A percentile compares a stretch with the other conserved stretches of the same genome.
phyloP scores from a whole-genome alignment of 2,329 filamentous ascomycete species.

The Cytospora piceicola region DNA sequence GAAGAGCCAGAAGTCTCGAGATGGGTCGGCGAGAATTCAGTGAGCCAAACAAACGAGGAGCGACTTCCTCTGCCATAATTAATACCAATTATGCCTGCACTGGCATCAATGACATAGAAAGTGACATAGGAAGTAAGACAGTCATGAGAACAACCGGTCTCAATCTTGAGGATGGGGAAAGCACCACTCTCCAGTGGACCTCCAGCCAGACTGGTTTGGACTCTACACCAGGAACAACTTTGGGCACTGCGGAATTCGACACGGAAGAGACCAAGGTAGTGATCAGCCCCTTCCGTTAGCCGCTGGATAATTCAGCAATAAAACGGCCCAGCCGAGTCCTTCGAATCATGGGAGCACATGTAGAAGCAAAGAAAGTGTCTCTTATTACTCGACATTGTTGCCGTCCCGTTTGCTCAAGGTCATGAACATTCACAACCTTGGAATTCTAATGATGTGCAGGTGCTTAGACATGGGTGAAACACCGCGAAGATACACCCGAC shows the following conservation, averaged over 20 bases:
- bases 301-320: too few species aligned
- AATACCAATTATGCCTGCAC: not conserved
- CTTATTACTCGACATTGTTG: too few species aligned
- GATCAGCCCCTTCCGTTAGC: not conserved
- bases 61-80: not conserved
- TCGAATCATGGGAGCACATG: too few species aligned
- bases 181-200: too few species aligned
- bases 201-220: not conserved
- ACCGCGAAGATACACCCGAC: too few species aligned
- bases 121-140: not conserved
- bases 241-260: not conserved
- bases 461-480: too few species aligned
- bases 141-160: not conserved
- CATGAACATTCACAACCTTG: too few species aligned
- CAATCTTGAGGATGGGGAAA: not conserved
- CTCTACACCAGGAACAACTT: not conserved
- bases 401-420: too few species aligned
- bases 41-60: slow-evolving; percentile 12
- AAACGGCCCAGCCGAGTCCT: too few species aligned
- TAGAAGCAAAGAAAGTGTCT: too few species aligned
- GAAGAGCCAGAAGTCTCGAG: not conserved
- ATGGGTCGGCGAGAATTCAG: not conserved
- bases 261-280: not conserved
- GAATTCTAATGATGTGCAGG: too few species aligned
- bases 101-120: not conserved